These are phyloP conservation scores for Cryoendolithus antarcticus DNA, from an alignment of 2,329 filamentous ascomycete species.

Conservation along the genomic window DNA sequence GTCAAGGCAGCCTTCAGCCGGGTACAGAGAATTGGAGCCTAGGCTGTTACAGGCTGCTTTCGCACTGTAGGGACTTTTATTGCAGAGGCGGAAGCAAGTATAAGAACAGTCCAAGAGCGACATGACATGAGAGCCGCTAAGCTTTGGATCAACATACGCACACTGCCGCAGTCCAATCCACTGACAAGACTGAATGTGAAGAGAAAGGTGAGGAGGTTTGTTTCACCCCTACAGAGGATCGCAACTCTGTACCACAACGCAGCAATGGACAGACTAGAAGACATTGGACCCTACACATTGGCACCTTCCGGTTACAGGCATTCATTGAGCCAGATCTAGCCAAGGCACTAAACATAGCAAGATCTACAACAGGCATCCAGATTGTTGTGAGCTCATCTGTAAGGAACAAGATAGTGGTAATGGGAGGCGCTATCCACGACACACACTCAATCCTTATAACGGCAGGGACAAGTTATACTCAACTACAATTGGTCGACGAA, in stretches of 20 bases:
- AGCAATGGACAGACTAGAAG: not conserved
- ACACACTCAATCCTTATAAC: conserved; percentile 1
- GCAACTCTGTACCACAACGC: not conserved
- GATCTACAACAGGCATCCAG: not conserved
- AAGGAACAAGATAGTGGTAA: conserved; percentile 1
- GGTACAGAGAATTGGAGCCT: not conserved
- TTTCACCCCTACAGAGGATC: not conserved
- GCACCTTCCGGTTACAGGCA: too few relatives aligned
- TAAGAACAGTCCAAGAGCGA: not conserved
- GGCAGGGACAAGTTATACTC: too few relatives aligned
- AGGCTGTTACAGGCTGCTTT: not conserved
- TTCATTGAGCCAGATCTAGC: too few relatives aligned
- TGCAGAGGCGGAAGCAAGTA: not conserved
- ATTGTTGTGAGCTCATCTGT: conserved; percentile 2
- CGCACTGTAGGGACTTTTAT: not conserved
- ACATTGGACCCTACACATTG: not conserved
- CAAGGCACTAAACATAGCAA: too few relatives aligned
- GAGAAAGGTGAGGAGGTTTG: not conserved
- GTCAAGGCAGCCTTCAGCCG: not conserved
- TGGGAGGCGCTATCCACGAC: not conserved
- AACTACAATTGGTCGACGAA: not conserved
- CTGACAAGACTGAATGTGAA: too few relatives aligned
- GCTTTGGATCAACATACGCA: not conserved
- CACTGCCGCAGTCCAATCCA: not conserved
- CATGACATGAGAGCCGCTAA: not conserved